These are phyloP conservation scores for Xylaria telfairii DNA, from an alignment of 495 filamentous ascomycete genomes.

Conservation along the genomic window DNA sequence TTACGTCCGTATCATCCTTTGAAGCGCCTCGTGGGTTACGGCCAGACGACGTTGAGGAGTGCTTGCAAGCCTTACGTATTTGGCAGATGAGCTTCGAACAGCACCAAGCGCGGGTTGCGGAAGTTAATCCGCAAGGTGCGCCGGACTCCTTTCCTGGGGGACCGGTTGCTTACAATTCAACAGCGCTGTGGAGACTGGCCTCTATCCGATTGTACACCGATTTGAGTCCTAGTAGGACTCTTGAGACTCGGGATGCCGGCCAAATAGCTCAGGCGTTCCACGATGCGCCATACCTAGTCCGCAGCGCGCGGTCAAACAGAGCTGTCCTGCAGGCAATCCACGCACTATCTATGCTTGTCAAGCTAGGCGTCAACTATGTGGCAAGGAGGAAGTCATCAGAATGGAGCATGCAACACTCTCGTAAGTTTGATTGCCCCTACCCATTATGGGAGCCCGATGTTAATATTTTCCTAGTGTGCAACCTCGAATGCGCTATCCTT, in stretches of 20 bases:
- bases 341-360: conserved; percentile 70
- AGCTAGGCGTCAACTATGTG: conserved; percentile 71
- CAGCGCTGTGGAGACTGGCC: conserved; percentile 67
- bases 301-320: conserved; percentile 62
- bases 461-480: conserved; percentile 56
- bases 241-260: conserved; percentile 67
- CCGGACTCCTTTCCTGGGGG: conserved; percentile 58
- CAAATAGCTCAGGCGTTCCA: conserved; percentile 64
- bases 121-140: conserved; percentile 40
- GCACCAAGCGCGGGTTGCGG: conserved; percentile 49
- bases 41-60: conserved; percentile 60
- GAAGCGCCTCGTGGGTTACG: conserved; percentile 53
- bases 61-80: conserved; percentile 63
- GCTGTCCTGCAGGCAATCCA: conserved; percentile 74
- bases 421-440: conserved; percentile 41
- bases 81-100: conserved; percentile 71
- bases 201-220: conserved; percentile 74
- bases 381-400: conserved; percentile 70
- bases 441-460: neutral
- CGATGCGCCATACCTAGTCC: conserved; percentile 62
- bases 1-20: conserved; percentile 50
- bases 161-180: conserved; percentile 70
- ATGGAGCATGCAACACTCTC: conserved; percentile 75
- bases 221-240: conserved; percentile 63
- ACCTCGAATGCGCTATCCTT: conserved; percentile 73